Conservation (phyloP, 1,284 basidiomycete species). For the Coniophora puteana region DNA sequence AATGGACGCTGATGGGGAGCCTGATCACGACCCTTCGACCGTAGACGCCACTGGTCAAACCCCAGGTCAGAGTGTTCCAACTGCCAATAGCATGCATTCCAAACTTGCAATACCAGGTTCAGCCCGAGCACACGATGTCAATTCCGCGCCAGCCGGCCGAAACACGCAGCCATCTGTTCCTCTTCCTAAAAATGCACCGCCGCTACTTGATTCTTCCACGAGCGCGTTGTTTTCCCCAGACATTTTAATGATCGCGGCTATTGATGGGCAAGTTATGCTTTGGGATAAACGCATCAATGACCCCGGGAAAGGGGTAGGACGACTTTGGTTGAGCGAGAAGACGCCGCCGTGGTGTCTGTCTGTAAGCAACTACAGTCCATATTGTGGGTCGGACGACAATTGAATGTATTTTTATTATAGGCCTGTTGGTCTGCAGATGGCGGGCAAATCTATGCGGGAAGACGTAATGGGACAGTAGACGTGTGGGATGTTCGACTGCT, state of each 20-base stretch:
- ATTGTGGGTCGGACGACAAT: conserved; percentile 2
- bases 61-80: too few species aligned
- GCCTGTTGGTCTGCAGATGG: conserved; percentile 95
- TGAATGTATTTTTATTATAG: conserved; percentile 44
- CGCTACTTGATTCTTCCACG: conserved; percentile 56
- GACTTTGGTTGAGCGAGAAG: conserved; percentile 84
- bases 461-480: conserved; percentile 89
- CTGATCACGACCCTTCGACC: conserved; percentile 23
- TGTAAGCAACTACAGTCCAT: conserved; percentile 37
- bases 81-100: too few species aligned
- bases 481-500: conserved; percentile 89
- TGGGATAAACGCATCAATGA: conserved; percentile 82
- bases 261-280: conserved; percentile 90
- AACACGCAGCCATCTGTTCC: conserved; percentile 27
- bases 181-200: conserved; percentile 69
- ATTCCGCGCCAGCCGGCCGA: conserved; percentile 27
- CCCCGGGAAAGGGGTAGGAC: conserved; percentile 69
- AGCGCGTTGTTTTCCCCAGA: conserved; percentile 77
- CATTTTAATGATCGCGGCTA: conserved; percentile 83
- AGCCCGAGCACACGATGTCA: too few species aligned
- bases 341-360: conserved; percentile 97
- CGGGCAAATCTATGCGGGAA: conserved; percentile 85
- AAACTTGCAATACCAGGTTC: conserved; percentile 21
- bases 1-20: conserved; percentile 49
- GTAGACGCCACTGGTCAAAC: conserved; percentile 10